Base-by-base conservation (phyloP, 2,329 filamentous ascomycete genomes). In the Aureobasidium namibiae region DNA sequence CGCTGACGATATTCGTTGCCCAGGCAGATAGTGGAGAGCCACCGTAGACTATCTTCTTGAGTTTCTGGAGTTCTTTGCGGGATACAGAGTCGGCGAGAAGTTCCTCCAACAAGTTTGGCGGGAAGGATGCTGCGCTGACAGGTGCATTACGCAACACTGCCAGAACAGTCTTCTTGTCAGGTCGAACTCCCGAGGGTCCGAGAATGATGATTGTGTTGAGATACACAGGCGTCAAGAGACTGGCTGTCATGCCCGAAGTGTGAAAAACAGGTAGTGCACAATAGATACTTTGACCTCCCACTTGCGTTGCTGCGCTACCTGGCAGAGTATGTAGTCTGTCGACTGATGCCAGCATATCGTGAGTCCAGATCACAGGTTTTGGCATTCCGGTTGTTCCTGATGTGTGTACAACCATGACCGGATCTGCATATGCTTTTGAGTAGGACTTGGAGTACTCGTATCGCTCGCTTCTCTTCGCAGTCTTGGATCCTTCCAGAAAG, bases 331-430 rank as follows among this genome's bases (percentile, higher is more conserved):
- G 57, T 11, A 48, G 2, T 38, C 46, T 53, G 34, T 59, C 57
- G 10, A 59, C 31, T 11, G 29, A 44, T 10, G 36, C 38, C 7
- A 59, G 31, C 57, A 59, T 59, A 18, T 45, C 50, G 13, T 60
- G 34, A 18, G 59, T 60, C 50, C 50, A 60, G 8, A 60, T 50
- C 13, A 56, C 52, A 5, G 59, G 59, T 16, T 60, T 60, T 10
- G 59, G 59, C 42, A 56, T 24, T 23, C 59, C 59, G 26, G 59
- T 60, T 1, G 59, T 60, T 14, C 59, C 59, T 3, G 59, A 60
- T 14, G 59, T 56, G 23, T 60, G 59, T 7, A 56, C 59, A 8
- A 60, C 26, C 42, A 60, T 56, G 6, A 60, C 50, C 14, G 59
- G 59, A 14, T 60, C 50, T 13, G n/a, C 11, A 23, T 38, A 18